Evolutionary conservation across 1,139 yeast genomes (phyloP).

Genomic region (Candida albicans): DNA sequence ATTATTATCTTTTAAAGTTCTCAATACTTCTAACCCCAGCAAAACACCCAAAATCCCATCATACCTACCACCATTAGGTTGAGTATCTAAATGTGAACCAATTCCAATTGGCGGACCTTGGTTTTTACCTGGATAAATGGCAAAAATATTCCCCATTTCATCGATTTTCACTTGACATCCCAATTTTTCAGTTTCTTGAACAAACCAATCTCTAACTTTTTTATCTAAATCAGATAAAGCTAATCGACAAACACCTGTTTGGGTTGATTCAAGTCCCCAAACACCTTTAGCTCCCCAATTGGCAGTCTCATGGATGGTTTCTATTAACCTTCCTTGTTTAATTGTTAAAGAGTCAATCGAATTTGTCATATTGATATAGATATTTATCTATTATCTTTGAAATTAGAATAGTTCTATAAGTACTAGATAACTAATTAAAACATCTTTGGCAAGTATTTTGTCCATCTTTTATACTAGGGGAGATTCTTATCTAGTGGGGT

Average conservation of each 20-base stretch:
- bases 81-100: constrained; percentile 76
- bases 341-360: constrained; percentile 1
- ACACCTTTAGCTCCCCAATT: constrained; percentile 60
- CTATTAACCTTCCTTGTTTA: constrained; percentile 19
- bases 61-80: constrained; percentile 77
- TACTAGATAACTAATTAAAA: too few species aligned
- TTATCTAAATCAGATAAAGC: constrained; percentile 64
- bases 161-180: constrained; percentile 64
- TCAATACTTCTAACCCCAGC: constrained; percentile 62
- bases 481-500: too few species aligned
- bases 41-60: constrained; percentile 73
- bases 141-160: constrained; percentile 66
- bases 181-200: constrained; percentile 46
- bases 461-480: not conserved
- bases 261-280: constrained; percentile 58
- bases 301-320: constrained; percentile 64
- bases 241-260: constrained; percentile 63
- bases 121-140: constrained; percentile 57
- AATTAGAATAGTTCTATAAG: not conserved
- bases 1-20: constrained; percentile 61
- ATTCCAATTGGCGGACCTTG: constrained; percentile 61
- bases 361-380: not conserved
- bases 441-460: not conserved
- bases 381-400: too few species aligned
- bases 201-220: constrained; percentile 68